phyloP scores from a whole-genome alignment of 129 eudicot species.

The Flaveria robusta region DNA sequence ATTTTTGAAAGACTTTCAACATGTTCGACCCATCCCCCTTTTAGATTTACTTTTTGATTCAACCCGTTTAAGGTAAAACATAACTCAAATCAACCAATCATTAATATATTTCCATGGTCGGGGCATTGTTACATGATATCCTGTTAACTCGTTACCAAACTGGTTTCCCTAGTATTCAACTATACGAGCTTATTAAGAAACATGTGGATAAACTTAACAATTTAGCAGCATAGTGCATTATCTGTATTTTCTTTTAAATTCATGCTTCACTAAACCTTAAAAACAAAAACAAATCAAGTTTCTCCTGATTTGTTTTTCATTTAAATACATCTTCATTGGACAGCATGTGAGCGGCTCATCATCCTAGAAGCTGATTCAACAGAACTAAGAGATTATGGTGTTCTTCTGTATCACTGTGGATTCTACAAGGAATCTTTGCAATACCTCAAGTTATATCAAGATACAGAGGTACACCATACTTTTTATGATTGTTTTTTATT shows the following conservation, averaged over 20 bases:
- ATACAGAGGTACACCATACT: conserved; percentile 49
- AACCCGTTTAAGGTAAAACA: neutral
- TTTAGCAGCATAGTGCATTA: conserved; percentile 8
- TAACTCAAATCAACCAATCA: neutral
- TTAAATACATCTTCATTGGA: conserved; percentile 12
- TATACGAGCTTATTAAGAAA: neutral
- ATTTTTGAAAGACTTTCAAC: neutral
- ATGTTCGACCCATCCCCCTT: neutral
- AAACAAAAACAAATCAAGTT: neutral
- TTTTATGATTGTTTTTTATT: neutral
- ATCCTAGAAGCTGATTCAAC: conserved; percentile 54
- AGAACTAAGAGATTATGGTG: conserved; percentile 78
- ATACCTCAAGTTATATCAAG: conserved; percentile 61
- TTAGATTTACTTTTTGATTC: neutral
- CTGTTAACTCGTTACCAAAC: neutral
- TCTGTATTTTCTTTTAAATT: conserved; percentile 2
- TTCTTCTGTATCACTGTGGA: conserved; percentile 85
- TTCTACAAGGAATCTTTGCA: conserved; percentile 67
- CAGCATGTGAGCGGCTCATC: conserved; percentile 93
- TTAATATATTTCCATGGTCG: neutral
- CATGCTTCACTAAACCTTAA: conserved; percentile 4
- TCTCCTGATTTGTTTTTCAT: conserved; percentile 15
- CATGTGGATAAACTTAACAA: neutral
- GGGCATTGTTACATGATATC: neutral
- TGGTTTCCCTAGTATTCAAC: conserved; percentile 7